Evolutionary conservation across 1,139 yeast species (phyloP).

Genomic region (Protomyces pachydermus): DNA sequence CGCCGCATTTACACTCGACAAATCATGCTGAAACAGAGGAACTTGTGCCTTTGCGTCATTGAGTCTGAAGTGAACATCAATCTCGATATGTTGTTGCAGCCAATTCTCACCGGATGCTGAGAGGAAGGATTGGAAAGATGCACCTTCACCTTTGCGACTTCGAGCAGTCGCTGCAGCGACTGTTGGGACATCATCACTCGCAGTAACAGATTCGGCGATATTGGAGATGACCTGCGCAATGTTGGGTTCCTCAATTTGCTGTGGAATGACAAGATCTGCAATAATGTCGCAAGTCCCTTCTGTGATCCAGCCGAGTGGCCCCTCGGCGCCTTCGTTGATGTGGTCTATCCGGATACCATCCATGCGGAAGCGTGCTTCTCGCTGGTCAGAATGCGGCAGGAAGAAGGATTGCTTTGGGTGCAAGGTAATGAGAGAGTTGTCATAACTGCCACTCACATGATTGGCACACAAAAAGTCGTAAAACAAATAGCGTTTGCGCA

Average conservation of each 20-base stretch:
- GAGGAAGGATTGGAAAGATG: background rate
- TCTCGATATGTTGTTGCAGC: slow-evolving; percentile 47
- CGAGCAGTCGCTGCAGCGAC: slow-evolving; percentile 4
- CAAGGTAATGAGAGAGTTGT: slow-evolving; percentile 84
- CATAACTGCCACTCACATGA: slow-evolving; percentile 84
- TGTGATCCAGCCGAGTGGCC: slow-evolving; percentile 96
- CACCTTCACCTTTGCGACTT: background rate
- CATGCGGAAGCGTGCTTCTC: slow-evolving; percentile 72
- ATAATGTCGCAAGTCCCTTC: slow-evolving; percentile 86
- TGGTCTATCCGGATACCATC: slow-evolving; percentile 85
- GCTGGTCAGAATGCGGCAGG: slow-evolving; percentile 46
- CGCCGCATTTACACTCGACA: slow-evolving; percentile 85
- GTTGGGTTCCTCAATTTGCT: slow-evolving; percentile 49
- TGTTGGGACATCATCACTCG: slow-evolving; percentile 17
- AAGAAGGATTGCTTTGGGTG: slow-evolving; percentile 59
- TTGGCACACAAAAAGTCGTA: slow-evolving; percentile 81
- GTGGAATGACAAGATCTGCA: slow-evolving; percentile 82
- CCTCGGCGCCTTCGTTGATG: slow-evolving; percentile 78
- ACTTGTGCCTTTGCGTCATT: slow-evolving; percentile 84
- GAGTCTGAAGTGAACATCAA: slow-evolving; percentile 71
- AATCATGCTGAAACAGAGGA: slow-evolving; percentile 76
- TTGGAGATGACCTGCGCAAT: slow-evolving; percentile 43
- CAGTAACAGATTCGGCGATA: slow-evolving; percentile 38
- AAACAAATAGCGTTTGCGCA: slow-evolving; percentile 89
- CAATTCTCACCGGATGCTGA: background rate